Base-by-base conservation (phyloP, 1,284 basidiomycete genomes). In the Pseudozyma hubeiensis region DNA sequence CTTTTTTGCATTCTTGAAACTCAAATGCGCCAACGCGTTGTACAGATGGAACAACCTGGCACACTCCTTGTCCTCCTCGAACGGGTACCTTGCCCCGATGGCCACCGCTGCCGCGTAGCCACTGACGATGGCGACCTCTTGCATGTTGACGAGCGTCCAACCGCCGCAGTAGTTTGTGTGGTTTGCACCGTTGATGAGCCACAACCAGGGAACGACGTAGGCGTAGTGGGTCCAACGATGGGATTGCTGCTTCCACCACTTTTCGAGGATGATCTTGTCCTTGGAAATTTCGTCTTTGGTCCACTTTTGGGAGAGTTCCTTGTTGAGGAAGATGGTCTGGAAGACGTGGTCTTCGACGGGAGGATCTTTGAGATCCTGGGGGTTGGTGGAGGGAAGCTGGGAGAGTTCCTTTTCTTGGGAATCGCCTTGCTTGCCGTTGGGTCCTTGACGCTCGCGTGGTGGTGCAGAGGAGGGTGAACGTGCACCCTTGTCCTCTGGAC, bases 301-400 rank as follows among this genome's bases (percentile, higher is more conserved):
- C 89, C 89, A 90, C 40, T 87, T 81, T 3, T 87, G 55, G 46
- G 86, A 82, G 39, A 86, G 86, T 30, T 87, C 86, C 33, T 88
- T 85, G 80, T 90, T 88, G 19, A 90, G 85, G 81, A 89, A 90
- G 76, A 90, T 90, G 10, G 89, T 90, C 83, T 90, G 89, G 82
- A 89, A 90, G n/a, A 90, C 87, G 74, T 89, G 89, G 57, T 86
- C 64, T 56, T 86, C 79, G 31, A 86, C 71, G 2, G 85, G 84
- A 0, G 85, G 73, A 43, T 74, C 65, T 35, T 67, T 67, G 24
- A 64, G 52, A 1, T 60, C 59, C 5, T 47, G n/a, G 0, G 65
- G 58, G n/a, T 68, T 59, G 46, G 39, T 24, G 1, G 64, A 68
- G 31, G 64, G 56, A 11, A 64, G 49, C 41, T 30, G 47, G 16